Conservation (phyloP, 176 grass and related monocot species). For the Phragmites australis region DNA sequence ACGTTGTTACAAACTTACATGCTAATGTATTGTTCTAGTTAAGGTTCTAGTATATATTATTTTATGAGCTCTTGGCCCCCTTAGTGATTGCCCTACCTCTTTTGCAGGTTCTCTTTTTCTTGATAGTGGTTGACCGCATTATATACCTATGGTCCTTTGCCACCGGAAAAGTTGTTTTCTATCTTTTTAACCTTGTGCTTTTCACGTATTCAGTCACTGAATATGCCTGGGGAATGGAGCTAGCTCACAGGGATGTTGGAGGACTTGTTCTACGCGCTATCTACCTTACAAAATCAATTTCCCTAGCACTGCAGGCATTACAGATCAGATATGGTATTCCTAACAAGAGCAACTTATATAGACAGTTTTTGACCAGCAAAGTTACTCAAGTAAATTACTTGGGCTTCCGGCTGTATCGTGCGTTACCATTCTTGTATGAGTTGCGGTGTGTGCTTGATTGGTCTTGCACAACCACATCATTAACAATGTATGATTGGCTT, state of each 20-base stretch:
- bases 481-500: slow-evolving; percentile 99
- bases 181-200: slow-evolving; percentile 96
- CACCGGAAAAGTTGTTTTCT: slow-evolving; percentile 87
- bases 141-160: slow-evolving; percentile 97
- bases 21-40: slow-evolving; percentile 31
- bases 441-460: slow-evolving; percentile 94
- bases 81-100: slow-evolving; percentile 30
- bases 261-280: slow-evolving; percentile 85
- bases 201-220: slow-evolving; percentile 96
- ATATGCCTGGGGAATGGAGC: slow-evolving; percentile 90
- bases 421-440: slow-evolving; percentile 97
- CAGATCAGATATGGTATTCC: slow-evolving; percentile 95
- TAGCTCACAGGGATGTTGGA: slow-evolving; percentile 75
- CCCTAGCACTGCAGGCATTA: slow-evolving; percentile 81
- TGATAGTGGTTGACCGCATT: slow-evolving; percentile 96
- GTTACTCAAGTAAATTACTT: slow-evolving; percentile 95
- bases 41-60: slow-evolving; percentile 23
- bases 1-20: slow-evolving; percentile 24
- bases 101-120: slow-evolving; percentile 93
- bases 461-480: slow-evolving; percentile 93
- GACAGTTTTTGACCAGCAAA: slow-evolving; percentile 95
- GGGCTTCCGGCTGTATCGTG: slow-evolving; percentile 86
- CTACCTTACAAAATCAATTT: slow-evolving; percentile 93
- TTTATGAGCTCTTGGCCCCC: neutral
- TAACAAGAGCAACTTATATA: slow-evolving; percentile 90